These are phyloP conservation scores for Saccharomycopsis sp. DNA, from an alignment of 805 yeast species.

Conservation along the genomic window DNA sequence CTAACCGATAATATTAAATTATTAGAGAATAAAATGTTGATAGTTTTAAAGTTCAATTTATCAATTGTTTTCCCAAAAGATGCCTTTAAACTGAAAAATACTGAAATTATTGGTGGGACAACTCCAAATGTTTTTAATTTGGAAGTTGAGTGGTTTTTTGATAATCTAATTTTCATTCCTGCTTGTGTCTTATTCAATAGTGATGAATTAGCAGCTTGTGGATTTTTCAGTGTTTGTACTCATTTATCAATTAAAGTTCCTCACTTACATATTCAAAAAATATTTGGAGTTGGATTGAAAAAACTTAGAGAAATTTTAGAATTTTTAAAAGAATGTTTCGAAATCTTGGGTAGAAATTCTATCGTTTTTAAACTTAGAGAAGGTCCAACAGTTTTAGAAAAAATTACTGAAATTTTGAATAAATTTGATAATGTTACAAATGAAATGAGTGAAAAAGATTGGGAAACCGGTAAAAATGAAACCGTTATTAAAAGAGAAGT, in stretches of 20 bases:
- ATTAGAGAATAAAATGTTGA: constrained; percentile 13
- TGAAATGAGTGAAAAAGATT: no score
- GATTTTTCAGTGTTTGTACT: constrained; percentile 1
- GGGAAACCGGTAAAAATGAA: no score
- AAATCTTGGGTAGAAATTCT: no score
- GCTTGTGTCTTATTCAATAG: constrained; percentile 8
- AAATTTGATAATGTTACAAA: no score
- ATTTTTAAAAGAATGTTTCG: constrained; percentile 2
- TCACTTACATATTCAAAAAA: background rate
- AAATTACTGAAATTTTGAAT: no score
- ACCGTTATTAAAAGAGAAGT: no score
- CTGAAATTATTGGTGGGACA: background rate
- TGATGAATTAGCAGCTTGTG: constrained; percentile 15
- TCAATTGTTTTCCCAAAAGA: constrained; percentile 11
- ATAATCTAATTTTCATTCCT: constrained; percentile 9
- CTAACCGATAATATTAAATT: constrained; percentile 10
- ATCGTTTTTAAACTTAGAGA: no score
- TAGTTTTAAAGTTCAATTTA: constrained; percentile 14
- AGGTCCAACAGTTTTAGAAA: no score
- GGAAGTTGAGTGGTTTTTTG: constrained; percentile 8
- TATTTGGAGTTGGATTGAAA: constrained; percentile 3
- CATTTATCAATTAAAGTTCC: background rate
- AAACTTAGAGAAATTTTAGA: background rate
- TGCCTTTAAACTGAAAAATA: no score
- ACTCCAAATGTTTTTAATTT: no score